Base-by-base conservation (phyloP, 2,329 filamentous ascomycete genomes). In the Sporothrix mexicana region DNA sequence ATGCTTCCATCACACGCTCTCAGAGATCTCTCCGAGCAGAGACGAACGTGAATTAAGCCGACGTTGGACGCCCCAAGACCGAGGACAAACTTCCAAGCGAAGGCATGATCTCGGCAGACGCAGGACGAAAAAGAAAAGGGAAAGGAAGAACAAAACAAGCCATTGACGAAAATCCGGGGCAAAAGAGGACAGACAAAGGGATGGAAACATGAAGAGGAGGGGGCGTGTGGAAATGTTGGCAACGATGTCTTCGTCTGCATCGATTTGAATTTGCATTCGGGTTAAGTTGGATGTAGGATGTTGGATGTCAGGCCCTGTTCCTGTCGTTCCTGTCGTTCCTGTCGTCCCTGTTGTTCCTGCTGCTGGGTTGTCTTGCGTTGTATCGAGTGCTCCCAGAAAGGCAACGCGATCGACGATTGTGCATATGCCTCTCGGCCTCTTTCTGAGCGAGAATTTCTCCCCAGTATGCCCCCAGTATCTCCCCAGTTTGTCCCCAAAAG, bases 91-190 rank as follows among this genome's bases (percentile, higher is more conserved):
- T n/a, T 7, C 55, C 25, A 67, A 51, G 13, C 36, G 30, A 25
- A 57, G 55, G 25, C 45, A 66, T 53, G 25, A 53, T 51, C 47
- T 68, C 47, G 66, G 25, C 47, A 68, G 47, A 68, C 45, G 66
- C 47, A 67, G 25, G 59, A 66, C 45, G 36, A 66, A 45, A 53
- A 47, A 36, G 20, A 51, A 45, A 55, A 71, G 17, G 45, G 25
- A 13, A 43, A 45, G 36, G n/a, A 64, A 66, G 23, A 30, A 36
- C 30, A 36, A 2, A 36, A 67, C 64, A 53, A 71, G 70, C 70
- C 59, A 66, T 71, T 53, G 61, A 66, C 23, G 59, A 71, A 64
- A 71, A 66, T 71, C 70, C 70, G 59, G 70, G 69, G 70, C 59
- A 71, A 66, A 55, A 70, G 49, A 43, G 25, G 8, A 30, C 9